A percentile compares a stretch with the other conserved stretches of the same genome.
Conservation (phyloP, 2,329 filamentous ascomycete species). For the Camillea tinctor region DNA sequence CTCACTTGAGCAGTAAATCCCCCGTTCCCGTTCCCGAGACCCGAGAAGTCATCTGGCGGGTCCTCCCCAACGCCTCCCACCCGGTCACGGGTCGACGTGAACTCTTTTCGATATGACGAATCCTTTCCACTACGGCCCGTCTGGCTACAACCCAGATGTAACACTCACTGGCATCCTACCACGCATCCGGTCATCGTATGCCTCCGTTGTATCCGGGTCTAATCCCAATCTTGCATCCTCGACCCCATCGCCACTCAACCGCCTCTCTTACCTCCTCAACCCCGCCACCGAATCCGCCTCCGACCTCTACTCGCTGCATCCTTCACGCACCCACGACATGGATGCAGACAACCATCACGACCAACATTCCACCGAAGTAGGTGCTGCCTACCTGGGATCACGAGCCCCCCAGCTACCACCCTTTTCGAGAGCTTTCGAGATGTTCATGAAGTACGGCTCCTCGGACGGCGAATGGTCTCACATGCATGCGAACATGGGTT, state of each 20-base stretch:
- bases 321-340: conserved; percentile 30
- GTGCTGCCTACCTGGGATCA: conserved; percentile 23
- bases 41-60: background rate
- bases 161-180: conserved; percentile 33
- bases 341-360: conserved; percentile 35
- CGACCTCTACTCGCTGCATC: conserved; percentile 30
- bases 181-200: conserved; percentile 40
- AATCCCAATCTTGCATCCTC: conserved; percentile 22
- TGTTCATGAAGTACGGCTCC: conserved; percentile 38
- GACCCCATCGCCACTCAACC: conserved; percentile 37
- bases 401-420: conserved; percentile 40
- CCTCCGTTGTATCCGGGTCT: conserved; percentile 40
- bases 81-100: conserved; percentile 12
- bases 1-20: background rate
- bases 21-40: background rate
- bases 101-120: conserved; percentile 40
- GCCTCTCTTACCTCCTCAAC: conserved; percentile 56
- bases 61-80: background rate
- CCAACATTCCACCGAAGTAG: conserved; percentile 26
- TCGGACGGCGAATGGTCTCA: conserved; percentile 25
- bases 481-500: conserved; percentile 42
- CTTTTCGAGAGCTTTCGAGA: conserved; percentile 54
- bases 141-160: conserved; percentile 35
- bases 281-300: conserved; percentile 40
- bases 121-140: conserved; percentile 38